phyloP scores from a whole-genome alignment of 2,329 filamentous ascomycete species.

The Hypomyces perniciosus region DNA sequence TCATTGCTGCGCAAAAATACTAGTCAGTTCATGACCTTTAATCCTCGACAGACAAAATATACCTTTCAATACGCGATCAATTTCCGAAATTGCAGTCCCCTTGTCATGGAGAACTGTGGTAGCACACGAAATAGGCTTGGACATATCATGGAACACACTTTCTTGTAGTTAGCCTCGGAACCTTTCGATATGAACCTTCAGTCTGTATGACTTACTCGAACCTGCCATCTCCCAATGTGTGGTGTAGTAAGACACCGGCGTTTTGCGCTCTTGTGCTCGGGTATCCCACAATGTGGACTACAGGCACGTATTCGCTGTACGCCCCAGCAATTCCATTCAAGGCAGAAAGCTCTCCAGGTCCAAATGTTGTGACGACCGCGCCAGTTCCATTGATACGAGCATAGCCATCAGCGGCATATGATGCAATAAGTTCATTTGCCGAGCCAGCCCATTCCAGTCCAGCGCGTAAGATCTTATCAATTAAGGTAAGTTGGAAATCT shows the following conservation, averaged over 20 bases:
- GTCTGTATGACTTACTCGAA: background rate
- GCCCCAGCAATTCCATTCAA: conserved; percentile 4
- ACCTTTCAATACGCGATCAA: conserved; percentile 7
- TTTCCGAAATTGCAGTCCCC: background rate
- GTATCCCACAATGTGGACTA: conserved; percentile 8
- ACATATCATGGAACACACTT: background rate
- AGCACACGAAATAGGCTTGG: background rate
- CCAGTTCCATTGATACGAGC: conserved; percentile 2
- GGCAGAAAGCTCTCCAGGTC: conserved; percentile 2
- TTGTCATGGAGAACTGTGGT: conserved; percentile 2
- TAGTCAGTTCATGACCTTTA: no score
- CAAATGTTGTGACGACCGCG: conserved; percentile 4
- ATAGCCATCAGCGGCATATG: conserved; percentile 8
- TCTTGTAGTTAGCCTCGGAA: no score
- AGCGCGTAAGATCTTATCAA: background rate
- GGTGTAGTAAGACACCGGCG: conserved; percentile 3
- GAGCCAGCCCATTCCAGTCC: conserved; percentile 2
- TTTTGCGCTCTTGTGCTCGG: background rate
- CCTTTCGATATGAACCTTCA: background rate
- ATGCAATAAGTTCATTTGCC: conserved; percentile 4
- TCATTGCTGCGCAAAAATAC: background rate
- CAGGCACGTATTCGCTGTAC: conserved; percentile 1
- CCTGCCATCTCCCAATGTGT: conserved; percentile 2
- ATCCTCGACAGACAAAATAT: background rate
- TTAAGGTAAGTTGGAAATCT: conserved; percentile 6